phyloP scores from a whole-genome alignment of 176 grass and related monocot species.

The Rhynchospora pubera region DNA sequence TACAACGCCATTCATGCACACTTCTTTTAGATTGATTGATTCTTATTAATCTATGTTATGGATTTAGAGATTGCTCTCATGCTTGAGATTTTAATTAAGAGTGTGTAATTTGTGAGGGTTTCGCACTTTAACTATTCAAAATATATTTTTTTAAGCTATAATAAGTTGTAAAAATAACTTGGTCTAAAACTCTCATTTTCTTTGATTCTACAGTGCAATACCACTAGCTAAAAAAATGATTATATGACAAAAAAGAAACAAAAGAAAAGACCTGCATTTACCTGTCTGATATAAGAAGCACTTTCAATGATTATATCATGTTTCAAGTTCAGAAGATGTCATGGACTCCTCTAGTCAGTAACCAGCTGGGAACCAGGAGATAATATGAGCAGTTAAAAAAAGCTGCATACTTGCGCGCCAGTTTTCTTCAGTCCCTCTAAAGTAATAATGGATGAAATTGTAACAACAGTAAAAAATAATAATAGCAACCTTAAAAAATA shows the following conservation, averaged over 20 bases:
- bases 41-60: neutral
- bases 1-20: neutral
- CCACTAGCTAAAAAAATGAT: neutral
- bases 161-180: slow-evolving; percentile 4
- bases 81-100: slow-evolving; percentile 1
- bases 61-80: neutral
- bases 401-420: neutral
- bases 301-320: slow-evolving; percentile 38
- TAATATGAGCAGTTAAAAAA: neutral
- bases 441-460: neutral
- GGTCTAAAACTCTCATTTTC: slow-evolving; percentile 23
- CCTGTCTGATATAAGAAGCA: slow-evolving; percentile 13
- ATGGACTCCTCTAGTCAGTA: neutral
- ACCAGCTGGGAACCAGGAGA: neutral
- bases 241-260: neutral
- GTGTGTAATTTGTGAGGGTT: neutral
- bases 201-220: slow-evolving; percentile 19
- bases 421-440: neutral
- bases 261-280: neutral
- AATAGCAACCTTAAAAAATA: too few species aligned
- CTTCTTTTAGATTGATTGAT: neutral
- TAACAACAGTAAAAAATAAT: too few species aligned
- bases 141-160: slow-evolving; percentile 30
- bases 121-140: neutral
- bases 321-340: slow-evolving; percentile 9